Base-by-base conservation (phyloP, 116 monocot species). In the Thalassia testudinum region DNA sequence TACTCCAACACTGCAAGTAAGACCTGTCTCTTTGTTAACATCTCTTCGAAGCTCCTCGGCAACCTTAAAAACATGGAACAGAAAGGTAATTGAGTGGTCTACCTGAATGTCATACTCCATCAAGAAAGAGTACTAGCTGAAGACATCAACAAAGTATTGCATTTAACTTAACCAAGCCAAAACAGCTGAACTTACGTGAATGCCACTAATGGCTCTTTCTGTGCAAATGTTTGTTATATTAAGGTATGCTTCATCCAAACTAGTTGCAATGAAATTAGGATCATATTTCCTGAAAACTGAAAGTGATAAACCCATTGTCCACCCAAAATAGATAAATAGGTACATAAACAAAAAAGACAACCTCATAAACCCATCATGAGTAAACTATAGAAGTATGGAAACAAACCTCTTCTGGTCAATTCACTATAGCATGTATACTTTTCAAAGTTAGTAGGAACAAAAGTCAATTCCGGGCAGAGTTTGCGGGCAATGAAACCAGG, bases 401-500 rank as follows among this genome's bases (percentile, higher is more conserved):
- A 18, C 29, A 38, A 48, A 95, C 95, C 88, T 73, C 82, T 80
- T 83, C 90, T 77, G 28, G 99, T 86, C 61, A 86, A 54, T 63
- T 83, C 78, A 72, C 99, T 99, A 58, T 82, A 99, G 52, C 71
- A 63, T 42, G 64, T 79, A 73, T 99, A 99, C 49, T 80, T 90
- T 58, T 90, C 65, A 62, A 99, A 99, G 64, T 90, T 79, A 58
- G 79, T 61, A 11, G 82, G 86, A 0, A 99, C 99, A 68, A 99
- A 70, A 60, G 86, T 66, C 53, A 99, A 70, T 37, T 86, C 70
- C 49, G 90, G 75, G 28, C 99, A 99, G 64, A 99, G 66, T 71
- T 83, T 99, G 21, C 75, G 48, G 27, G 86, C 99, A 78, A 90
- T 99, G 64, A 99, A 90, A 69, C 99, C 99, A 57, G 99, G 90